A percentile compares a stretch with the other conserved stretches of the same genome.
These are phyloP conservation scores for Neopestalotiopsis sp. DNA, from an alignment of 2,329 filamentous ascomycete genomes.

Conservation along the genomic window DNA sequence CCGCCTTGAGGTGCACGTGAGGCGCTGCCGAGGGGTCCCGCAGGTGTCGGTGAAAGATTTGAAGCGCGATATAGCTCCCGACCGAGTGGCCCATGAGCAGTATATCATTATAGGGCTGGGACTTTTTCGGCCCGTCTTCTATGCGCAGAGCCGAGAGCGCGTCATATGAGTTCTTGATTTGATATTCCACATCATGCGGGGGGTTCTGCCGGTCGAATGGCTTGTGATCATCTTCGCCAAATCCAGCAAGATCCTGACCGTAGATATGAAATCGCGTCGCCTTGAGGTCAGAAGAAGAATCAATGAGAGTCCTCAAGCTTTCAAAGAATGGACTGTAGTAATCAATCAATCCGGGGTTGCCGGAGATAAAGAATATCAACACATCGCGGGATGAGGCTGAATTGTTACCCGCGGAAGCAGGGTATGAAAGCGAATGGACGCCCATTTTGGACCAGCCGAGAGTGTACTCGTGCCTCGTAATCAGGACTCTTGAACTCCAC, in stretches of 20 bases:
- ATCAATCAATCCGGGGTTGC: constrained; percentile 77
- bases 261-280: constrained; percentile 57
- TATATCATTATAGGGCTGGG: constrained; percentile 58
- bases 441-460: constrained; percentile 12
- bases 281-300: constrained; percentile 36
- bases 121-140: constrained; percentile 33
- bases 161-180: constrained; percentile 53
- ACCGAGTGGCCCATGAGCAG: constrained; percentile 78
- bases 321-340: constrained; percentile 75
- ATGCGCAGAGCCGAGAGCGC: constrained; percentile 41
- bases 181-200: constrained; percentile 59
- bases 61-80: constrained; percentile 73
- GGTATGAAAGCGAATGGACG: constrained; percentile 26
- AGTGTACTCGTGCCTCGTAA: neutral
- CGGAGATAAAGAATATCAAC: constrained; percentile 76
- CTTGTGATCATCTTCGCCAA: constrained; percentile 57
- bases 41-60: constrained; percentile 66
- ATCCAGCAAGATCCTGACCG: constrained; percentile 64
- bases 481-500: neutral
- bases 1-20: constrained; percentile 53
- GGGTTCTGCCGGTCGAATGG: constrained; percentile 46
- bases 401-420: constrained; percentile 17
- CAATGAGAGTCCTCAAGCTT: constrained; percentile 59
- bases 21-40: constrained; percentile 36
- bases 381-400: constrained; percentile 29